Evolutionary conservation across 192 early-diverging fungal genomes (phyloP), one percentile per base, ranked within the genome.

Genomic region (Coemansia javaensis): DNA sequence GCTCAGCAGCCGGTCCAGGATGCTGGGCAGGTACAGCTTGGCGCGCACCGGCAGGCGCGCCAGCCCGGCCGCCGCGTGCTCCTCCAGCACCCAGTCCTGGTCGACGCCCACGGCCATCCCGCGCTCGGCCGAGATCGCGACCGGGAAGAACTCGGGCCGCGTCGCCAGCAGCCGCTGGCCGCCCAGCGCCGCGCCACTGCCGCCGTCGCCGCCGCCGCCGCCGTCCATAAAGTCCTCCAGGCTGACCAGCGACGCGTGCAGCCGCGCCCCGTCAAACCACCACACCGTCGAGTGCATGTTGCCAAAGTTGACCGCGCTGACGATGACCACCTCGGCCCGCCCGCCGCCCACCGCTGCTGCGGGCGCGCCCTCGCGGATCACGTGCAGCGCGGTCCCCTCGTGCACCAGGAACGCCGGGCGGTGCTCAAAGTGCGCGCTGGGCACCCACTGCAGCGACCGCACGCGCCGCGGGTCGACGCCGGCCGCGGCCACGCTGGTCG

Each of bases 171-270:
- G 21, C 18, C 45, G 32, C 24, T 41, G 49, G 35, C 22, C 40
- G 2, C 25, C 25, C 27, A 71, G 52, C 2, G 51, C n/a, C n/a
- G n/a, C n/a, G n/a, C n/a, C n/a, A n/a, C n/a, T n/a, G n/a, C n/a
- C n/a, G n/a, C n/a, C n/a, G n/a, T n/a, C n/a, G n/a, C n/a, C 33
- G 1, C 44, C 35, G 5, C 44, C 37, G 3, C 50, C 58, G 34
- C 59, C 55, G 40, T 59, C 55, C 70, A 74, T 66, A 50, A 66
- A 74, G 46, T 74, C 70, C 40, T 74, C 64, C 15, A 74, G 59
- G 31, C 54, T 62, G 34, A 70, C 38, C 46, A 74, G 54, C 25
- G 55, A 40, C 20, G 70, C 70, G n/a, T 44, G 37, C n/a, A 66
- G 42, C 30, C 54, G 53, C 28, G 44, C 4, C n/a, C 63, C 70